Base-by-base conservation (phyloP, 2,329 filamentous ascomycete genomes). In the Fusarium sp. region DNA sequence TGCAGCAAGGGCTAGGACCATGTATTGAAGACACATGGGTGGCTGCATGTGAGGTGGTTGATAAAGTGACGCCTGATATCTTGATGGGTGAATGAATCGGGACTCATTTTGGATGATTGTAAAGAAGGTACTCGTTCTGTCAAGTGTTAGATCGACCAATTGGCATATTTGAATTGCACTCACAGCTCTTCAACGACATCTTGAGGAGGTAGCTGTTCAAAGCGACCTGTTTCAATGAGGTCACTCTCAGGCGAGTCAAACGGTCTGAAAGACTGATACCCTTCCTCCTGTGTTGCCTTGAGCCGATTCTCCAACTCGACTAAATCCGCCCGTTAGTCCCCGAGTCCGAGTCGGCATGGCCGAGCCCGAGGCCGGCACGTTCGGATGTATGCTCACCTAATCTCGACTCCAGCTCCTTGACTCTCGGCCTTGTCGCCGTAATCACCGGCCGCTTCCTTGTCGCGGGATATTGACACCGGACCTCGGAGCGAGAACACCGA, bases 111-210 rank as follows among this genome's bases (percentile, higher is more conserved):
- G 67, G 1, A 78, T 52, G 8, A 52, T 68, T 7, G 63, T 34
- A 23, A 78, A 78, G 48, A 73, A 78, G 1, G 68, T 35, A n/a
- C 68, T 75, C 18, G 76, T 78, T 16, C 76, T 78, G 3, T 9
- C 10, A 7, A 10, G 0, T n/a, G 34, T 75, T 8, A 72, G 60
- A 57, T 34, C 13, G 3, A 0, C 5, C 43, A n/a, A 18, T n/a
- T 16, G 2, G 20, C 2, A 2, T 2, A 23, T 20, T 2, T n/a
- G 13, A 2, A 11, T 2, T 5, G 10, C 1, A 63, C 76, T 52
- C 68, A 81, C 81, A 82, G 48, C 32, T 80, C 76, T 23, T 79
- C 76, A 3, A 81, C 69, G 1, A 81, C 48, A 6, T 76, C 62
- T 13, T 72, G 72, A 0, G 80, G 73, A 2, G 79, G 81, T 2